Base-by-base conservation (phyloP, 306 rosid genomes). In the Trifolium subterraneum region DNA sequence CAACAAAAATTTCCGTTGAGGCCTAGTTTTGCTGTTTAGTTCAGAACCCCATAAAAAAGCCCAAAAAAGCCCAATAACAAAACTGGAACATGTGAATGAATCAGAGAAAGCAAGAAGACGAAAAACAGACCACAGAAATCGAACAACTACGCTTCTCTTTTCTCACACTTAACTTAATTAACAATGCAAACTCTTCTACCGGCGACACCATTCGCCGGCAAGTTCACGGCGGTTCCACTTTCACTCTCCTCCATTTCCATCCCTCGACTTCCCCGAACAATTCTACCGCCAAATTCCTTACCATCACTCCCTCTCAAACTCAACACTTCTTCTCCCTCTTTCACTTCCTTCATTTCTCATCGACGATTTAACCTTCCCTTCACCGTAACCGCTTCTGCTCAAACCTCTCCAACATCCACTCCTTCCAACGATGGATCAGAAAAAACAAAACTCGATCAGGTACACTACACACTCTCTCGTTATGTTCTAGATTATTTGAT, bases 371-470 rank as follows among this genome's bases (percentile, higher is more conserved):
- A 71, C 52, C 78, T 87, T 76, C 73, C 72, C 10, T 81, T 79
- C 47, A 58, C 83, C 45, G 56, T 56, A 31, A 78, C 55, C 27
- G 87, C 96, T 55, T 86, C 87, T 51, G 80, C 82, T 1, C 90
- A 91, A 63, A 42, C 80, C 45, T 86, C 98, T 68, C 72, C 85
- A 22, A 8, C 84, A 50, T 78, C 41, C 75, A 38, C 79, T 64
- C 31, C 93, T 51, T 69, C 88, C n/a, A 80, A 79, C 54, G 88
- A 76, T 12, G 98, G 90, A 48, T 44, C 87, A 18, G 99, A 95
- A 22, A 88, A 87, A 74, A 90, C 86, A 35, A 90, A 95, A 79
- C 90, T 95, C 64, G 87, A 90, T 36, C 98, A 88, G 98, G 98
- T 88, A 75, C 70, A 64, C 55, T 88, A 75, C 70, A 64, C 60